Evolutionary conservation across 2,329 filamentous ascomycete species (phyloP), one percentile per base, ranked within the genome.

Genomic region (Aspergillus terreus): DNA sequence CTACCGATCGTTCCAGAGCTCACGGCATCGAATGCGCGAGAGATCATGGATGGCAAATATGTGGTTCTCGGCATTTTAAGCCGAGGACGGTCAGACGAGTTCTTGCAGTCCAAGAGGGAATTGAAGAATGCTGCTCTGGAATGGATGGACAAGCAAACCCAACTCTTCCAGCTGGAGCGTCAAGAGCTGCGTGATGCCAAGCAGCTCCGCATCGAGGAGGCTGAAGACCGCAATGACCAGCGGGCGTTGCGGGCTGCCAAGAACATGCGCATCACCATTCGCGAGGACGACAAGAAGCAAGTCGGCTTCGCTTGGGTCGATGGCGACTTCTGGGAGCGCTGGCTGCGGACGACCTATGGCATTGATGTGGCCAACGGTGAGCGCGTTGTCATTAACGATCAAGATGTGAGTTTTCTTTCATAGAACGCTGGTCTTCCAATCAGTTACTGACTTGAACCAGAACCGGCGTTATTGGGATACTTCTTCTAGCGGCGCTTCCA

Each of bases 261-360:
- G 79, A 86, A 84, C 58, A 95, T 95, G 65, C 85, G 86, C 30
- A 92, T 99, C 68, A 89, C 91, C 62, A 95, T 96, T 83, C 87
- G 92, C 62, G 87, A 88, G 66, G 83, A 90, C 47, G 85, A 91
- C 66, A 86, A 87, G 61, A 95, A 92, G 70, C 88, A 95, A 67
- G 91, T 97, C 40, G 83, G 84, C 7, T 99, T 99, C 71, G 94
- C 94, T 11, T 99, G 94, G 94, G 90, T 97, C 11, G 94, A 99
- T 68, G 91, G 92, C 46, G 83, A 90, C 6, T 97, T 97, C 71
- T 99, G 94, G 94, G 92, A 97, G 72, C 83, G 92, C 56, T 99
- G 94, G 94, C 84, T 99, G 58, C 82, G 87, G 60, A 92, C 87
- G n/a, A 96, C 92, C 0, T 99, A 95, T 66, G 92, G 92, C 49